Base-by-base conservation (phyloP, 2,329 filamentous ascomycete genomes). In the Pyrenochaeta sp. region DNA sequence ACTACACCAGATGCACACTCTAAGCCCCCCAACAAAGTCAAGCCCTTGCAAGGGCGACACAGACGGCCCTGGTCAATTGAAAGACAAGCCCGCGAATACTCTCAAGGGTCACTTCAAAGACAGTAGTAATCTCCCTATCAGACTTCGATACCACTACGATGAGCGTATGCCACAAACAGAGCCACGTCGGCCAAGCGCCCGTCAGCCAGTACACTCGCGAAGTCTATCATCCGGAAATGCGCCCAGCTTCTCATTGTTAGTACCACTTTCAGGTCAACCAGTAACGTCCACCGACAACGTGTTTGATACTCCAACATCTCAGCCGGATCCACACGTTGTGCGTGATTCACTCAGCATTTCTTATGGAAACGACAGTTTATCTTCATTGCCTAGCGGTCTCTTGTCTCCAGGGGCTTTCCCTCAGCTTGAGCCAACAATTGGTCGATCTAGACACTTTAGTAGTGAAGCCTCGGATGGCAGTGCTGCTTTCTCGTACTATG, bases 401-500 rank as follows among this genome's bases (percentile, higher is more conserved):
- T 23, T 24, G 27, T 20, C 17, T 17, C 24, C 17, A 32, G n/a
- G 18, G 24, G 15, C n/a, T 15, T 23, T 15, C 24, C 15, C 9
- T 7, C 37, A 37, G 26, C 19, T 24, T 14, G 19, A 36, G 3
- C 42, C 39, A 23, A 19, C 11, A 10, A n/a, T n/a, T 27, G 4
- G 11, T 4, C 35, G 41, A 19, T 21, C 39, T 23, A 49, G 50
- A 30, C 42, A 46, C 6, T 47, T 51, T 8, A 58, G 59, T 27
- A 68, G 64, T 38, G 61, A 56, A 29, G 47, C 55, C 43, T 68
- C 66, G 19, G 54, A 32, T 23, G 47, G 48, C n/a, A 68, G 64
- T 40, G 45, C 53, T 18, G 48, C 58, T n/a, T 69, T 63, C 32
- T 68, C 66, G 6, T 64, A 55, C 23, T 69, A 68, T 34, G 63